Evolutionary conservation across 169 alveolate species (phyloP), one percentile per base, ranked within the genome.

Genomic region (Plasmodium adleri): DNA sequence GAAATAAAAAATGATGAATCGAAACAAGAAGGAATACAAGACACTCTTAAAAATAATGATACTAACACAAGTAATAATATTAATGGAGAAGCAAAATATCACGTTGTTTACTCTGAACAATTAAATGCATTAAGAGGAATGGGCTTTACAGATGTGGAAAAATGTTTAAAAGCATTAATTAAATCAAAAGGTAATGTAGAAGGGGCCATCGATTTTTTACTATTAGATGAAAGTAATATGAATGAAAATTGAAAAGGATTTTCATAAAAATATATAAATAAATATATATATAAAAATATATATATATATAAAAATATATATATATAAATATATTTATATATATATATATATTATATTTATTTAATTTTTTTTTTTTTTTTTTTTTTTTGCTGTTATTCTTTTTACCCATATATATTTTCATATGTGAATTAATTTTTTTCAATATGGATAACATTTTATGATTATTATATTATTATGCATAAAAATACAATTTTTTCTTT

Each of bases 131-230:
- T 95, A 75, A 90, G 87, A 20, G 94, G 68, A 45, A 95, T 95
- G 97, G 97, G 97, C 3, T 70, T 95, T 52, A 92, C 95, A 20
- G 97, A 95, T 73, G 91, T 92, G 0, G 94, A 94, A 3, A 93
- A 93, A 50, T 95, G 97, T 66, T 66, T 95, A 49, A 93, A 88
- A 54, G 97, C 97, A 3, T 86, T 95, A 9, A 91, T 93, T 76
- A 95, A 92, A 17, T 80, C 97, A 22, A 95, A 95, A 63, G 97
- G 97, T 52, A 95, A 95, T 80, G 60, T 95, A 13, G 93, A 93
- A 52, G 75, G 93, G 71, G 97, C 97, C 28, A 74, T 95, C 17
- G 97, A 93, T 50, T 88, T 93, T 12, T 75, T 95, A 54, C 47
- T 39, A 39, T 59, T 95, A 52, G 93, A 92, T 24, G 95, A 93